These are phyloP conservation scores for Clarireedia hainanense DNA, from an alignment of 2,329 filamentous ascomycete genomes.

Conservation along the genomic window DNA sequence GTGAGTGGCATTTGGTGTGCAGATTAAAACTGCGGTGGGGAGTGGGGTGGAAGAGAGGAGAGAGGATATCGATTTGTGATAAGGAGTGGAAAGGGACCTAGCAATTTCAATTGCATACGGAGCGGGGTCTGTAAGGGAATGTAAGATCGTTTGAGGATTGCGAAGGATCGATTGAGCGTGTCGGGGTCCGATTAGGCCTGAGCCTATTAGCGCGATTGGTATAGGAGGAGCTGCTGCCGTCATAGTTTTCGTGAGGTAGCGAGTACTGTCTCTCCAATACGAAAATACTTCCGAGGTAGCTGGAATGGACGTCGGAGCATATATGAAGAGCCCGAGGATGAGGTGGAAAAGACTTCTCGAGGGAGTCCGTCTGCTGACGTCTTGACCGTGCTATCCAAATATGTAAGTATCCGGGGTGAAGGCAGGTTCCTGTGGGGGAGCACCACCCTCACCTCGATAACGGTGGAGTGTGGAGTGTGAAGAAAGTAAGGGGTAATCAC, in stretches of 20 bases:
- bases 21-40: slow-evolving; percentile 43
- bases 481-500: neutral
- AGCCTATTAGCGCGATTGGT: slow-evolving; percentile 39
- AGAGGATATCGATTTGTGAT: slow-evolving; percentile 34
- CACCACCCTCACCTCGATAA: neutral
- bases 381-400: too few species aligned
- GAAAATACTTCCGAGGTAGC: neutral
- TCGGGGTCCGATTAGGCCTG: slow-evolving; percentile 42
- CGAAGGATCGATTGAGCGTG: slow-evolving; percentile 38
- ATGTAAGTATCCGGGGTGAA: too few species aligned
- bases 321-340: too few species aligned
- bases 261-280: neutral
- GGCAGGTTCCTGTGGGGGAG: neutral
- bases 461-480: neutral
- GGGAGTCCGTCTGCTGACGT: too few species aligned
- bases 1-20: neutral
- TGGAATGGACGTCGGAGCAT: too few species aligned
- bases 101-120: slow-evolving; percentile 32
- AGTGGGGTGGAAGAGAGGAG: slow-evolving; percentile 35
- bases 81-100: slow-evolving; percentile 30
- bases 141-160: slow-evolving; percentile 33
- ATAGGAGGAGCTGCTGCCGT: slow-evolving; percentile 4
- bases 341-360: too few species aligned
- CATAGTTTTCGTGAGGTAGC: neutral
- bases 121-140: slow-evolving; percentile 40